Conservation (phyloP, 352 stramenopile genomes). For the Pythium rishiriense region DNA sequence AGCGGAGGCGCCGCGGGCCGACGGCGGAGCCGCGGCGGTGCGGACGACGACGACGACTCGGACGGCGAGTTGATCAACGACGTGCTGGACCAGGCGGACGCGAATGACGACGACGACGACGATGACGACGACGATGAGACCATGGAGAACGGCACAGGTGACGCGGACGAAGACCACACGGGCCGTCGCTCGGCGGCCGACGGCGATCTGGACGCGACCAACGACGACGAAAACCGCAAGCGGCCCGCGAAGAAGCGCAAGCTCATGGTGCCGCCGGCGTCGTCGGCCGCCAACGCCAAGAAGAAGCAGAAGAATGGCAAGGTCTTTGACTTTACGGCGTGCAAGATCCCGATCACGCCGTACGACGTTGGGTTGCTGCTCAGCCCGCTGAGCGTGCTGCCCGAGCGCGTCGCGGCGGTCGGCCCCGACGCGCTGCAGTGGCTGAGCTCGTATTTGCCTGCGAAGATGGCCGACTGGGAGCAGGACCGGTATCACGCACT, state of each 20-base stretch:
- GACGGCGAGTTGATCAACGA: slow-evolving; percentile 30
- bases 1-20: slow-evolving; percentile 7
- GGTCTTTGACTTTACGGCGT: slow-evolving; percentile 72
- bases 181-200: slow-evolving; percentile 9
- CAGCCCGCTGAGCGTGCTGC: slow-evolving; percentile 70
- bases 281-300: slow-evolving; percentile 14
- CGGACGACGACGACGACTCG: slow-evolving; percentile 14
- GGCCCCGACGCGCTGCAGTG: slow-evolving; percentile 67
- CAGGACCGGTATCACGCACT: slow-evolving; percentile 67
- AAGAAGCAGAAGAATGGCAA: slow-evolving; percentile 53
- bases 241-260: slow-evolving; percentile 52
- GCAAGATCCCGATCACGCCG: slow-evolving; percentile 59
- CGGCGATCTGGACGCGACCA: background rate
- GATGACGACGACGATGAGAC: slow-evolving; percentile 35
- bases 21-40: slow-evolving; percentile 23
- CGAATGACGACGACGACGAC: slow-evolving; percentile 36
- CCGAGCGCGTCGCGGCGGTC: slow-evolving; percentile 67
- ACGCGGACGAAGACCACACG: slow-evolving; percentile 26
- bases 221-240: slow-evolving; percentile 25
- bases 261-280: slow-evolving; percentile 35
- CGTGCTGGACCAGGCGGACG: slow-evolving; percentile 19
- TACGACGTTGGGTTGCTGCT: slow-evolving; percentile 66
- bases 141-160: slow-evolving; percentile 33
- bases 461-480: slow-evolving; percentile 78
- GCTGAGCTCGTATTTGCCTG: slow-evolving; percentile 66